A percentile compares a stretch with the other conserved stretches of the same genome.
These are phyloP conservation scores for Pythium dissimile DNA, from an alignment of 352 stramenopile genomes.

Conservation along the genomic window DNA sequence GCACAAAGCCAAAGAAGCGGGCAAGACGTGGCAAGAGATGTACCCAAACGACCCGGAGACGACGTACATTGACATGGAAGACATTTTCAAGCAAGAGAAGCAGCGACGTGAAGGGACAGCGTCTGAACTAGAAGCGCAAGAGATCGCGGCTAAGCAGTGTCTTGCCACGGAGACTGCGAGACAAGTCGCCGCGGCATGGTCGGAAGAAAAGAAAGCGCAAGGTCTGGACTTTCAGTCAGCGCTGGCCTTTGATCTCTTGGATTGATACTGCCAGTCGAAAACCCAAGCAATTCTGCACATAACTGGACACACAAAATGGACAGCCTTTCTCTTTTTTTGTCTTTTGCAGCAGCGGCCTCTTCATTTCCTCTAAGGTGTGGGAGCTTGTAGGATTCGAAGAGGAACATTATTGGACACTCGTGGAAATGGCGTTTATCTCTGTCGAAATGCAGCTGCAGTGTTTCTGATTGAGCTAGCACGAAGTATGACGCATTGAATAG, in stretches of 20 bases:
- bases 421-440: no score
- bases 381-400: no score
- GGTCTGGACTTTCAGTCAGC: constrained; percentile 49
- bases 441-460: no score
- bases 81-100: constrained; percentile 48
- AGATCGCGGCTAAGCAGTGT: constrained; percentile 12
- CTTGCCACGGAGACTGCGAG: constrained; percentile 41
- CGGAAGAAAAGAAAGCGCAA: constrained; percentile 29
- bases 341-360: no score
- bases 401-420: no score
- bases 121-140: not conserved
- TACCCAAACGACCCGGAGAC: constrained; percentile 72
- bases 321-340: not conserved
- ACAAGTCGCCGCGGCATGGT: constrained; percentile 47
- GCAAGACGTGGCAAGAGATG: constrained; percentile 79
- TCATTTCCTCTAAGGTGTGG: no score
- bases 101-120: constrained; percentile 8
- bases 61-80: constrained; percentile 75
- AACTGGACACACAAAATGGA: not conserved
- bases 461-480: no score
- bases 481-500: no score
- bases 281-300: not conserved
- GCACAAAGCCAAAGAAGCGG: constrained; percentile 40
- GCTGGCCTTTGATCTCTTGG: constrained; percentile 63
- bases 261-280: constrained; percentile 2